Evolutionary conservation across 305 asterid genomes (phyloP), one percentile per base, ranked within the genome.

Genomic region (Solanum hybrid): DNA sequence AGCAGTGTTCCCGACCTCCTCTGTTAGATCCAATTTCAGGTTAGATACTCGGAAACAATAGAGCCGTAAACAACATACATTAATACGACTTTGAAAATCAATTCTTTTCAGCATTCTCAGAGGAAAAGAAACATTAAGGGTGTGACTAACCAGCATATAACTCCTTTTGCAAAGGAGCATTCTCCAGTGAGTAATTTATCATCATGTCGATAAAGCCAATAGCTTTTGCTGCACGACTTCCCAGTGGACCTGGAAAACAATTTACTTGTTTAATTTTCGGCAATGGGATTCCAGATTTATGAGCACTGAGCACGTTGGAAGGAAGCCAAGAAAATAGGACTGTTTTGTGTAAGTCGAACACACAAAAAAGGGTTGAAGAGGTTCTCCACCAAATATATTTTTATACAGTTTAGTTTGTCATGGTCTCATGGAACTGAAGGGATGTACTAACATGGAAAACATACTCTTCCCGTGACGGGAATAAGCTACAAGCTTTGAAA

Each of bases 221-320:
- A 87, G 98, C 98, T 94, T 96, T 97, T 26, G 98, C 98, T 88
- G 98, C 98, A 82, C 98, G 98, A 87, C 99, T 96, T 92, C 98
- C 92, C 85, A 96, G 86, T 41, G 98, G 99, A 84, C 99, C 96
- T 95, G 96, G 22, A 91, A 91, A 68, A 32, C 51, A 87, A 14
- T 17, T 17, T 45, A 45, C 17, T 45, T 9, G n/a, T 82, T 41
- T 15, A 14, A 27, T 14, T 39, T 39, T 45, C 31, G 2, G 2
- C 39, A 5, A 45, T 45, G 39, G 7, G 34, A 27, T 45, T 84
- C 61, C 37, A 84, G 29, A 84, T 84, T 10, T 1, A 51, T 5
- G 88, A 45, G 38, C 39, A 84, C 29, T 5, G 20, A 84, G 75
- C 75, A 84, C 2, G 0, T 0, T 29, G 33, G 39, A 51, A 84